phyloP scores from a whole-genome alignment of 73 alveolate species.

The Durusdinium trenchii region DNA sequence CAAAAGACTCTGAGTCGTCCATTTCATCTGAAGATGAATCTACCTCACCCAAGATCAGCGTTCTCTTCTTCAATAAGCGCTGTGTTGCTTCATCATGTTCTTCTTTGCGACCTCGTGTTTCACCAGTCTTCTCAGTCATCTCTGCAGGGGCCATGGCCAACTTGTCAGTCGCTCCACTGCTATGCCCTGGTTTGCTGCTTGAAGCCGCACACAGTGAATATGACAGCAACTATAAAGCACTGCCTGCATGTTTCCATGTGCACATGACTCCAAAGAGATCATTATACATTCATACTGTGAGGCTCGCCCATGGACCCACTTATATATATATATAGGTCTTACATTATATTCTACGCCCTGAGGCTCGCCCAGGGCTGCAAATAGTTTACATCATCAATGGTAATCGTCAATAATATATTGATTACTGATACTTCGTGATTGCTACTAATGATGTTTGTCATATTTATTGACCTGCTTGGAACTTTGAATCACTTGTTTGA shows the following conservation, averaged over 20 bases:
- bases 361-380: slow-evolving; percentile 12
- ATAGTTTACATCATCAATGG: too few species aligned
- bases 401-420: too few species aligned
- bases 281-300: not conserved
- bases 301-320: not conserved
- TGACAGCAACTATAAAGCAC: not conserved
- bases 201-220: not conserved
- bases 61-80: not conserved
- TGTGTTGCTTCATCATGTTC: not conserved
- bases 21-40: too few species aligned
- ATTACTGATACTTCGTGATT: too few species aligned
- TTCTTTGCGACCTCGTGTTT: not conserved
- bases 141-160: not conserved
- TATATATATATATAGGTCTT: not conserved
- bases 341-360: too few species aligned
- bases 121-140: not conserved
- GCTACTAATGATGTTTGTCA: too few species aligned
- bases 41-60: not conserved
- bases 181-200: not conserved
- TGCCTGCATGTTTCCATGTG: too few species aligned
- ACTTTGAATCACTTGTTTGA: too few species aligned
- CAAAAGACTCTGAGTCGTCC: not conserved
- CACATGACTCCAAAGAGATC: too few species aligned
- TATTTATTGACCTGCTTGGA: too few species aligned
- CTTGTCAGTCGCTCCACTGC: not conserved